These are phyloP conservation scores for Rugonectria rugulosa DNA, from an alignment of 2,329 filamentous ascomycete genomes.

Conservation along the genomic window DNA sequence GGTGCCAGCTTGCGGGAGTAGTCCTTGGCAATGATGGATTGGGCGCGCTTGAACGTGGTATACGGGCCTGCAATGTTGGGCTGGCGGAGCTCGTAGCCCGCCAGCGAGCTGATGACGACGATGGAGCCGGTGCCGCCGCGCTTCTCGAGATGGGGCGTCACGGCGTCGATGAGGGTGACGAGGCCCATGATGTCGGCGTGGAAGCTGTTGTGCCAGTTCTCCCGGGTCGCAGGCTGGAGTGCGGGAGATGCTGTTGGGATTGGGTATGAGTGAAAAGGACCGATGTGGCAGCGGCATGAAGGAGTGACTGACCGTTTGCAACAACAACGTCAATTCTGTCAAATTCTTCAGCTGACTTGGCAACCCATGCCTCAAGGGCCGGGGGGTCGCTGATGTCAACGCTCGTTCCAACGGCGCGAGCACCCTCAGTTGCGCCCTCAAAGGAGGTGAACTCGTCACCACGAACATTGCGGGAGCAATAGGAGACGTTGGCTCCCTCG, in stretches of 20 bases:
- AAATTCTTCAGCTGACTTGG: constrained; percentile 26
- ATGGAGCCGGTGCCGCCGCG: constrained; percentile 32
- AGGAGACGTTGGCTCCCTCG: constrained; percentile 40
- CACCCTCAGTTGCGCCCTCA: constrained; percentile 8
- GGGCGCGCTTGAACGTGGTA: constrained; percentile 33
- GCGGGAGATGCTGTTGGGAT: constrained; percentile 31
- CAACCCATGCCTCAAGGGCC: constrained; percentile 27
- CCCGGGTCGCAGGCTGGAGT: constrained; percentile 8
- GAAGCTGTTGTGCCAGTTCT: constrained; percentile 36
- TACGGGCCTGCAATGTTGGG: constrained; percentile 26
- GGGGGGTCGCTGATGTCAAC: constrained; percentile 32
- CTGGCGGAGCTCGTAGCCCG: constrained; percentile 31
- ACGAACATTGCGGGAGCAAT: constrained; percentile 29
- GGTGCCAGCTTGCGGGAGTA: constrained; percentile 29
- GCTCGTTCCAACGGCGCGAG: constrained; percentile 27
- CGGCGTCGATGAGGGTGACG: constrained; percentile 29
- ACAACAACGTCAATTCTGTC: constrained; percentile 35
- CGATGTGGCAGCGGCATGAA: not conserved
- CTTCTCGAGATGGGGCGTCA: constrained; percentile 28
- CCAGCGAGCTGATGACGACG: constrained; percentile 35
- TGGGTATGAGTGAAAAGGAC: not conserved
- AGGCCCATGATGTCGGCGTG: constrained; percentile 36
- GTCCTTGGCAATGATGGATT: constrained; percentile 36
- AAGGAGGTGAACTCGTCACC: constrained; percentile 33
- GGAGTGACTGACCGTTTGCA: constrained; percentile 28